Evolutionary conservation across 2,329 filamentous ascomycete species (phyloP), one percentile per base, ranked within the genome.

Genomic region (Zymoseptoria brevis): DNA sequence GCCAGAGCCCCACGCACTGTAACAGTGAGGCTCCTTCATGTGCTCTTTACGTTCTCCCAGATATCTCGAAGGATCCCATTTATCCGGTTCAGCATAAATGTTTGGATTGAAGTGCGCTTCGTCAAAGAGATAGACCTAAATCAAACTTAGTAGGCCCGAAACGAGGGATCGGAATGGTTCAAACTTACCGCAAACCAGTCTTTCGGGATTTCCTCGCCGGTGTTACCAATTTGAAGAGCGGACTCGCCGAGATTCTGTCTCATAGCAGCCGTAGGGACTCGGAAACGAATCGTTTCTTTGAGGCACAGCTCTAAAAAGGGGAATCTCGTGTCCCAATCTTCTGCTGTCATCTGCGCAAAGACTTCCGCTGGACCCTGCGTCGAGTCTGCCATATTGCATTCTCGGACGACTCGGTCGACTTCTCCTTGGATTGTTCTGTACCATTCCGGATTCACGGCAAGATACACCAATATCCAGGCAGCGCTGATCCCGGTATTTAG

Each of bases 401-500:
- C 16, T 6, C 5, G 35, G 1, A 41, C 16, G 13, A 41, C 2
- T 16, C 16, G 35, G 4, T 41, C 35, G 3, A 41, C 35, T 13
- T 41, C 35, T 3, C 16, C 35, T 41, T 41, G 35, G 35, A 41
- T 16, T 5, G 16, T 41, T 16, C 16, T 11, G 16, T 41, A 41
- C 83, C 83, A 79, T 56, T 77, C 58, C 16, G 75, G 69, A 65
- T 80, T 67, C 56, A 76, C 59, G 57, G 80, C 68, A 56, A 86
- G 73, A 74, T 80, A 76, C 68, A 77, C 61, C 61, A 84, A 68
- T 61, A 83, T 71, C 75, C 78, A 83, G 1, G 78, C 77, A 1
- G 79, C 78, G 62, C 82, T 83, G 67, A 82, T 77, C 48, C 81
- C 81, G 22, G 73, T 80, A 69, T 84, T 85, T n/a, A 83, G 63